Percentiles rank a stretch among this genome's conserved stretches.
These are phyloP conservation scores for Cercospora nicotianae DNA, from an alignment of 2,329 filamentous ascomycete genomes.

Conservation along the genomic window DNA sequence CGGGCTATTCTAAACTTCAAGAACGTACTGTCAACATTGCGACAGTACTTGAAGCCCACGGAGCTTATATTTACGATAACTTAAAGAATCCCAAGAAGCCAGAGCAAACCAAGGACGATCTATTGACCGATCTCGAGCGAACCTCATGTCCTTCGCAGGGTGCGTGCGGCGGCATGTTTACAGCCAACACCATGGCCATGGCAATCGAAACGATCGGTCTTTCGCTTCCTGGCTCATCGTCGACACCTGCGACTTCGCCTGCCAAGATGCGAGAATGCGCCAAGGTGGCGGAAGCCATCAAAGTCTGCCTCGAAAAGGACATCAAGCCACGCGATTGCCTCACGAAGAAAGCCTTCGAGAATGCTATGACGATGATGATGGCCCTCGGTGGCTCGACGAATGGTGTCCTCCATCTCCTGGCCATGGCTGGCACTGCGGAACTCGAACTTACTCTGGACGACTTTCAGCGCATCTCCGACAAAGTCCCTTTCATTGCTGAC, in stretches of 20 bases:
- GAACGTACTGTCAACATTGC: conserved; percentile 82
- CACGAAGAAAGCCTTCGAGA: conserved; percentile 79
- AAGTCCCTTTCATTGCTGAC: conserved; percentile 83
- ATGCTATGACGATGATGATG: conserved; percentile 88
- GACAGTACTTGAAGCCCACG: conserved; percentile 83
- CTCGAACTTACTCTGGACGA: conserved; percentile 78
- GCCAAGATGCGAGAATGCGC: conserved; percentile 86
- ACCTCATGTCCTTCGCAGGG: conserved; percentile 77
- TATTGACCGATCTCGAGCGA: conserved; percentile 78
- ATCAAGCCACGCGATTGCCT: conserved; percentile 79
- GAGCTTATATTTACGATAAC: conserved; percentile 75
- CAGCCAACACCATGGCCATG: conserved; percentile 90
- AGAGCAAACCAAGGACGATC: conserved; percentile 70
- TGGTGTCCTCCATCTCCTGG: conserved; percentile 82
- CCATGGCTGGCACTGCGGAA: conserved; percentile 83
- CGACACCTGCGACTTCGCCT: conserved; percentile 75
- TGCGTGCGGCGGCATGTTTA: conserved; percentile 91
- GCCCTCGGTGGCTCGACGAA: conserved; percentile 89
- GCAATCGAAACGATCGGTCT: conserved; percentile 88
- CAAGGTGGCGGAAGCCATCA: conserved; percentile 76
- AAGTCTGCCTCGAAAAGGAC: conserved; percentile 75
- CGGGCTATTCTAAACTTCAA: conserved; percentile 76
- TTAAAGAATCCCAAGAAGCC: conserved; percentile 69
- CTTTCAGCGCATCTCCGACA: conserved; percentile 75
- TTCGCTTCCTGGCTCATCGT: conserved; percentile 78